Conservation (phyloP, 2,329 filamentous ascomycete genomes). For the Ilyonectria destructans region DNA sequence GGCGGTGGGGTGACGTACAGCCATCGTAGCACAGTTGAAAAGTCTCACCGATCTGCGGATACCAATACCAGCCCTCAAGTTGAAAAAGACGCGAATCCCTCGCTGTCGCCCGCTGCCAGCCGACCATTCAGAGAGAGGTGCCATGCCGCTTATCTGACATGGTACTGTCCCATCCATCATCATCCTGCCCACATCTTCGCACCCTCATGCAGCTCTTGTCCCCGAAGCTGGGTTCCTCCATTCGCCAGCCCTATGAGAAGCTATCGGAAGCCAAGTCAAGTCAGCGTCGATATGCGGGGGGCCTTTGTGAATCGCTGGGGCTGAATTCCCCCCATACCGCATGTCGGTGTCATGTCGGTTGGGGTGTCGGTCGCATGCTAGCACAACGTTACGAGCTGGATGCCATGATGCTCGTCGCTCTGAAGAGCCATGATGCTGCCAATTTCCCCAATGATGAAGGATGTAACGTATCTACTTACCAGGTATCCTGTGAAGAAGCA, state of each 20-base stretch:
- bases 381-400: not conserved
- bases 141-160: slow-evolving; percentile 25
- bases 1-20: slow-evolving; percentile 12
- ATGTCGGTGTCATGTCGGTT: not conserved
- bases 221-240: slow-evolving; percentile 6
- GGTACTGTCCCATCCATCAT: slow-evolving; percentile 5
- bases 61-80: not conserved
- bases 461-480: no score
- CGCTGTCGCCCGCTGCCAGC: not conserved
- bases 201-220: not conserved
- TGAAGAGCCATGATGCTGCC: not conserved
- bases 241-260: slow-evolving; percentile 28
- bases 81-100: slow-evolving; percentile 1
- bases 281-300: not conserved
- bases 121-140: not conserved
- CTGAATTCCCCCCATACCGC: not conserved
- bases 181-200: not conserved
- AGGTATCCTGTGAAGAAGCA: not conserved
- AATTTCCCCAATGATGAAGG: no score
- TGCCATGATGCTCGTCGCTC: not conserved
- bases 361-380: not conserved
- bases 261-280: slow-evolving; percentile 14
- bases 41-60: not conserved
- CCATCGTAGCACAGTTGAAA: no score
- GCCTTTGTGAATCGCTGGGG: not conserved